Conservation (phyloP, 257 asterid species). For the Petunia secreta region DNA sequence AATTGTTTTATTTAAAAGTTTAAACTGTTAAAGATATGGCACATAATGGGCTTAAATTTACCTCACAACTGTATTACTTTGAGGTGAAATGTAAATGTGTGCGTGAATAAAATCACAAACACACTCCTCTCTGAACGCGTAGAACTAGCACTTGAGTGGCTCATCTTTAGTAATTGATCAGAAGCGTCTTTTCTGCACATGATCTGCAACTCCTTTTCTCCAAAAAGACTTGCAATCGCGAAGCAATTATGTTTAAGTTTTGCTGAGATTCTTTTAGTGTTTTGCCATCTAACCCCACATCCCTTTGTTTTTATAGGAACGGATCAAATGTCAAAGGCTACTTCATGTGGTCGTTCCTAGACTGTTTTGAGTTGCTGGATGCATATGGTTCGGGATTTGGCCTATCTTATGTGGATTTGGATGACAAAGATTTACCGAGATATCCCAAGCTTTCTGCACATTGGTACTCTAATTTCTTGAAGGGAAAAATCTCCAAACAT, state of each 20-base stretch:
- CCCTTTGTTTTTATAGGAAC: constrained; percentile 38
- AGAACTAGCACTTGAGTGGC: neutral
- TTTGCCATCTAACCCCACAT: no score
- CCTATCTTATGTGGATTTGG: constrained; percentile 60
- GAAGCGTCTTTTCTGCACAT: no score
- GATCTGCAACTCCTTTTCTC: neutral
- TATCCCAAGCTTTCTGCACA: constrained; percentile 53
- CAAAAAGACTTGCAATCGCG: neutral
- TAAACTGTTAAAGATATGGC: neutral
- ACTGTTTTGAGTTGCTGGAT: constrained; percentile 53
- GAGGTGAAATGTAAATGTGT: neutral
- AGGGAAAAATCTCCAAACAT: constrained; percentile 32
- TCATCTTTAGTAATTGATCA: neutral
- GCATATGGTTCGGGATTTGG: constrained; percentile 47
- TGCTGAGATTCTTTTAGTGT: neutral
- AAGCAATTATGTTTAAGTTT: neutral
- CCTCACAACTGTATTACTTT: neutral
- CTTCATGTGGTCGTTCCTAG: constrained; percentile 62
- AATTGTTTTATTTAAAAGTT: neutral
- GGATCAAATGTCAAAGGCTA: constrained; percentile 62
- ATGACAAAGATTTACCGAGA: constrained; percentile 47
- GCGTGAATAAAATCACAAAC: neutral
- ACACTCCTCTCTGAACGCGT: neutral
- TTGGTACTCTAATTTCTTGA: constrained; percentile 58
- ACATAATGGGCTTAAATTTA: neutral